phyloP scores from a whole-genome alignment of 23 red algal genomes.

The Gracilariopsis chorda region DNA sequence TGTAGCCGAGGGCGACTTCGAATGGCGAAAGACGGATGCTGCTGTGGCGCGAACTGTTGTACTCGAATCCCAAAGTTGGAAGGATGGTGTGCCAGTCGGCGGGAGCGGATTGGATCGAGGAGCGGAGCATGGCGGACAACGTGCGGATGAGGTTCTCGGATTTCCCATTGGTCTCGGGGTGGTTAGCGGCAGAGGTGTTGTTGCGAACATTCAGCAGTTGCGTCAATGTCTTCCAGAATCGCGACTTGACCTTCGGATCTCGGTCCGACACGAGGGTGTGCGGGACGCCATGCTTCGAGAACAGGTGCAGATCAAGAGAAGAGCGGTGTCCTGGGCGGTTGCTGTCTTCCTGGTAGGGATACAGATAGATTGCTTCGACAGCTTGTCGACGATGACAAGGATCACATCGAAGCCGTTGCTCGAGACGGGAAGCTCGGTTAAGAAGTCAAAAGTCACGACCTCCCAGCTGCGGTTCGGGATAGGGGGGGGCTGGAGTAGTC shows the following conservation, averaged over 20 bases:
- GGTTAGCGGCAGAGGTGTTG: too few relatives aligned
- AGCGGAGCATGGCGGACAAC: background rate
- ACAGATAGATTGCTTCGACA: background rate
- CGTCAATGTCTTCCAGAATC: too few relatives aligned
- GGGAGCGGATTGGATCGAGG: background rate
- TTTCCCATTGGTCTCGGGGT: too few relatives aligned
- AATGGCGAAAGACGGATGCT: background rate
- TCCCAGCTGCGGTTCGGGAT: background rate
- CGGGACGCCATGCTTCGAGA: background rate
- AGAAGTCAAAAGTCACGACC: constrained; percentile 18
- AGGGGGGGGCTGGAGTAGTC: background rate
- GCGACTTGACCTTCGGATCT: too few relatives aligned
- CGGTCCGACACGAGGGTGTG: background rate
- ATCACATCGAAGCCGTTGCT: background rate
- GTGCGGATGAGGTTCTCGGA: background rate
- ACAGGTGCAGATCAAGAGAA: background rate
- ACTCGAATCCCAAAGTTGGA: background rate
- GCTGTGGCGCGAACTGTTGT: background rate
- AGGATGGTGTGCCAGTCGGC: background rate
- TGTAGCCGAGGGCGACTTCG: background rate
- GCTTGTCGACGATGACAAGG: background rate
- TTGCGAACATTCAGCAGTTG: too few relatives aligned
- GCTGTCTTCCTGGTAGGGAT: background rate
- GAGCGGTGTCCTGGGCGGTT: background rate
- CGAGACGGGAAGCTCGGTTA: background rate